Percentiles rank a stretch among this genome's conserved stretches.
Conservation (phyloP, 176 grass and related monocot genomes). For the Olyra latifolia region DNA sequence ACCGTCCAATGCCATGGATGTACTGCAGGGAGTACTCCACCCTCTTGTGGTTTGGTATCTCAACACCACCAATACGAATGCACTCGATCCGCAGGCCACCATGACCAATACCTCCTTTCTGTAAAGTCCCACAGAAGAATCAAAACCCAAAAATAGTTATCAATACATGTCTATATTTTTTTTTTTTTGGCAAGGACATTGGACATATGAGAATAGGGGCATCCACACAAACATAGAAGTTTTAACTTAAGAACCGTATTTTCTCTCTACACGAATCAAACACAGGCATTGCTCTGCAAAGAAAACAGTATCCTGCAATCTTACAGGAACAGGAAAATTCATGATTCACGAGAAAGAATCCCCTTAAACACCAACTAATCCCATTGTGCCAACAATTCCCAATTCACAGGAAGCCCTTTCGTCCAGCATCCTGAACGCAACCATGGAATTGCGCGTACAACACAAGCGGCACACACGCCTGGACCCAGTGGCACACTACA, state of each 20-base stretch:
- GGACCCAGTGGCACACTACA: background rate
- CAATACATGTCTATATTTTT: background rate
- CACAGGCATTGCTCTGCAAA: background rate
- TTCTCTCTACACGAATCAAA: background rate
- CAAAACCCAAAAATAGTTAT: background rate
- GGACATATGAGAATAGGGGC: background rate
- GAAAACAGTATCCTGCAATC: background rate
- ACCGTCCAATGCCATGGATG: constrained; percentile 83
- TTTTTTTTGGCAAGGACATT: background rate
- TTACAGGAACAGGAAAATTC: background rate
- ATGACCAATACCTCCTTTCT: constrained; percentile 39
- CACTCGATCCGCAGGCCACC: constrained; percentile 69
- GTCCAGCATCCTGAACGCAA: background rate
- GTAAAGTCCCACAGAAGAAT: constrained; percentile 26
- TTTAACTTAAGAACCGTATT: background rate
- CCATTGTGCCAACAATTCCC: background rate
- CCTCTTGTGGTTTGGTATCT: constrained; percentile 94
- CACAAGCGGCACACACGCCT: background rate
- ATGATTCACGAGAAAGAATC: background rate
- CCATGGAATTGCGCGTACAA: background rate
- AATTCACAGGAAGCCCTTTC: background rate
- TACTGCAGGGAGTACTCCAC: constrained; percentile 88
- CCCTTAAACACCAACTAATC: background rate
- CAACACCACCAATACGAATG: constrained; percentile 91
- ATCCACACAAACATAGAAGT: background rate